Evolutionary conservation across 257 asterid species (phyloP), one percentile per base, ranked within the genome.

Genomic region (Solanum neorickii): DNA sequence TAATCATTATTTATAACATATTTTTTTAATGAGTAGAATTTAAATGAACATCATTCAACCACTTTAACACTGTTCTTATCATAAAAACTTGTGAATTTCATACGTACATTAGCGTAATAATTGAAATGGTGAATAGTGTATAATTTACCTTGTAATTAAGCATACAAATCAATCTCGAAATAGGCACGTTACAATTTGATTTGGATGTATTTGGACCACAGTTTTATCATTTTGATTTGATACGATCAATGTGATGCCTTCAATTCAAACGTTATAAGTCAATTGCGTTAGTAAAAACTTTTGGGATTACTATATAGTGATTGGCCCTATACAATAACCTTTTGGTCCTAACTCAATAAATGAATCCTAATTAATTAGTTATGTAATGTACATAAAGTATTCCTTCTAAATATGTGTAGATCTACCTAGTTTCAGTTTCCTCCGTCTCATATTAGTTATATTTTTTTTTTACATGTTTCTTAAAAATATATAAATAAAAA

Each of bases 381-480:
- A 39, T 23, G 56, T 39, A 75, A 37, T 75, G 49, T 39, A 20
- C 1, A 74, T 9, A 15, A 2, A 74, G 33, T 75, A 3, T 1
- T 41, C 6, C 33, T 12, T 6, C 82, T 11, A 37, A 20, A 74
- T 37, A 37, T 2, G 9, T n/a, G 15, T 56, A 56, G 12, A 18
- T 20, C 12, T 20, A 56, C 25, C n/a, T 20, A 56, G 14, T 72
- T 72, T 72, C 25, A 70, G 11, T 0, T 8, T 60, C 1, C 9
- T 49, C 9, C 4, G n/a, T 52, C 62, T 52, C 9, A 37, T 0
- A 37, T 37, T 0, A 37, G 0, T 52, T 52, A 18, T 52, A 18
- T 3, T 16, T 16, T 0, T 0, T 1, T 18, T 52, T 6, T 52
- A 52, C 0, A 52, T 9, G 2, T 9, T 52, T 10, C 0, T 52